Percentiles rank a stretch among this genome's conserved stretches.
Conservation (phyloP, 768 basidiomycete species). For the Astraeus odoratus region DNA sequence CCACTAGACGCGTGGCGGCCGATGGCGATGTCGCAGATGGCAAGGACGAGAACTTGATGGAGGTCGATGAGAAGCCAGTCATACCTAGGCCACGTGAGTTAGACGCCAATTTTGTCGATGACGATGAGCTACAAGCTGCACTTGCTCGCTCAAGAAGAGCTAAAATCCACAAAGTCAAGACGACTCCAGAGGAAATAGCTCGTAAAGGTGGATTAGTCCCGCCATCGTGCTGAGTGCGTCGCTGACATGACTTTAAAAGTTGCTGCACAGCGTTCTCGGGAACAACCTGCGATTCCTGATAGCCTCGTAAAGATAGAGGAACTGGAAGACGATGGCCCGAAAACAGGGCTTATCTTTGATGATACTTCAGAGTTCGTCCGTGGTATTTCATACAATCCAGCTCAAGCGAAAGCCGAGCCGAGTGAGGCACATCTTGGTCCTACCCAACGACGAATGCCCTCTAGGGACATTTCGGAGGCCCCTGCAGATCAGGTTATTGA, state of each 20-base stretch:
- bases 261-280: constrained; percentile 50
- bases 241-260: constrained; percentile 36
- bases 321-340: constrained; percentile 32
- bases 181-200: constrained; percentile 80
- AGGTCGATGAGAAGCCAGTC: constrained; percentile 71
- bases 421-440: constrained; percentile 27
- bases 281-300: constrained; percentile 36
- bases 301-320: constrained; percentile 43
- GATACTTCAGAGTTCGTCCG: constrained; percentile 97
- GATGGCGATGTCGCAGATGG: constrained; percentile 27
- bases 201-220: constrained; percentile 48
- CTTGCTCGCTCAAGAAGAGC: constrained; percentile 80
- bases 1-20: constrained; percentile 50
- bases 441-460: constrained; percentile 33
- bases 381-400: constrained; percentile 63
- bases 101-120: constrained; percentile 90
- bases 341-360: constrained; percentile 73
- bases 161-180: constrained; percentile 71
- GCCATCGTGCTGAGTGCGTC: neutral
- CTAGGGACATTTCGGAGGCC: constrained; percentile 50
- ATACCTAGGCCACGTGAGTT: constrained; percentile 64
- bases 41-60: constrained; percentile 44
- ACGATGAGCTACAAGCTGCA: constrained; percentile 95
- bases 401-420: constrained; percentile 44
- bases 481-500: constrained; percentile 56